Base-by-base conservation (phyloP, 2,329 filamentous ascomycete genomes). In the Graphium sp. region DNA sequence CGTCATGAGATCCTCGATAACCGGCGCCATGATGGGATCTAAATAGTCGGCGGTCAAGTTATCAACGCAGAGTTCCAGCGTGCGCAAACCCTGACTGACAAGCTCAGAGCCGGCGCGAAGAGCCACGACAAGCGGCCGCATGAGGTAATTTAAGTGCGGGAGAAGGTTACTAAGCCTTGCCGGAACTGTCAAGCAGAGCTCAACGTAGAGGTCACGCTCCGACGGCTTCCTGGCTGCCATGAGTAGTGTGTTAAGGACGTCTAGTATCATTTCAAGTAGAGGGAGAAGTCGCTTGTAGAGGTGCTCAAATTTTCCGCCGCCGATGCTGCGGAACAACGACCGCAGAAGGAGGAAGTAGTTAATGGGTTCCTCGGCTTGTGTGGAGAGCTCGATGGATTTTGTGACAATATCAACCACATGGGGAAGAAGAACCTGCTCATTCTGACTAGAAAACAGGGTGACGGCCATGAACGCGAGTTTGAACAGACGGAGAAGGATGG, bases 391-490 rank as follows among this genome's bases (percentile, higher is more conserved):
- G 36, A 99, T 94, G 7, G 87, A 95, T 51, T 92, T 85, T 9
- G 87, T 94, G 35, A 98, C 83, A 37, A 99, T 92, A 47, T 91
- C 91, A 31, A 91, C 85, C 28, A 98, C 87, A 48, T 98, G 89
- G 0, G 91, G 91, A 30, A 95, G 62, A 10, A 99, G 62, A 3
- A 99, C 84, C 46, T 89, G 80, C 52, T 99, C 89, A 42, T 99
- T 99, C 45, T 94, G 85, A 7, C 70, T 66, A 0, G 84, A 84
- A 49, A 98, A 99, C 2, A 99, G 62, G 0, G 89, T 98, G 22
- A 99, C 89, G 0, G 91, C 91, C 89, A 99, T 98, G 50, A 98
- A 98, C 1, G 87, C 92, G 28, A 99, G 56, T 53, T 99, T 99
- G 58, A 95, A 99, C 29, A 99, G 71, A 31, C 91, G 71, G 28